These are phyloP conservation scores for Sonneratia alba DNA, from an alignment of 345 rosid genomes.

Conservation along the genomic window DNA sequence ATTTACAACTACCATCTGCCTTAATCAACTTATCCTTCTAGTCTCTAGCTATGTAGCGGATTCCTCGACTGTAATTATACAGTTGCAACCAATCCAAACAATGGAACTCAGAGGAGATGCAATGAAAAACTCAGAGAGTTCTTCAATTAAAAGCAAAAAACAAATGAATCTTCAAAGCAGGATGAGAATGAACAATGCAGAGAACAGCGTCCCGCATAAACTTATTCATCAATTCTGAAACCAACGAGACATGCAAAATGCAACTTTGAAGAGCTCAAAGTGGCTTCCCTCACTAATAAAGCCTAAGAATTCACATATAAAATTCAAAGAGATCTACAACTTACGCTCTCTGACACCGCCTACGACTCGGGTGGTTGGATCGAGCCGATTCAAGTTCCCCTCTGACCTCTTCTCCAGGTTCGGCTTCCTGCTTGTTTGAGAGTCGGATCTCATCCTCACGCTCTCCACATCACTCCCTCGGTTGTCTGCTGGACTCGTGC, in stretches of 20 bases:
- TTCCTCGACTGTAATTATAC: neutral
- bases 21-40: neutral
- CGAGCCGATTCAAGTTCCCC: slow-evolving; percentile 45
- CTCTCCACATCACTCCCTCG: neutral
- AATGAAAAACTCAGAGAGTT: neutral
- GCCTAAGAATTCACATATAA: neutral
- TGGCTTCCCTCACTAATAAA: neutral
- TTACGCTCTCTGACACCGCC: slow-evolving; percentile 43
- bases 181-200: neutral
- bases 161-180: neutral
- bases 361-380: slow-evolving; percentile 36
- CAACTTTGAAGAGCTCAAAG: neutral
- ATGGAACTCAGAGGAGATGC: neutral
- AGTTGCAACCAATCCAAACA: neutral
- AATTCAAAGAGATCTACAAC: slow-evolving; percentile 8
- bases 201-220: neutral
- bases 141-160: neutral
- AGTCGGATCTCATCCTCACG: neutral
- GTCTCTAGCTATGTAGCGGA: neutral
- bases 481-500: slow-evolving; percentile 13
- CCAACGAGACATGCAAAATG: neutral
- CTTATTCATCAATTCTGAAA: no score
- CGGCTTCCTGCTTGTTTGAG: slow-evolving; percentile 9
- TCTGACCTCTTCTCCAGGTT: slow-evolving; percentile 17
- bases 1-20: neutral